Percentiles rank a stretch among this genome's conserved stretches.
phyloP scores from a whole-genome alignment of 768 basidiomycete species.

The Pulveroboletus ravenelii region DNA sequence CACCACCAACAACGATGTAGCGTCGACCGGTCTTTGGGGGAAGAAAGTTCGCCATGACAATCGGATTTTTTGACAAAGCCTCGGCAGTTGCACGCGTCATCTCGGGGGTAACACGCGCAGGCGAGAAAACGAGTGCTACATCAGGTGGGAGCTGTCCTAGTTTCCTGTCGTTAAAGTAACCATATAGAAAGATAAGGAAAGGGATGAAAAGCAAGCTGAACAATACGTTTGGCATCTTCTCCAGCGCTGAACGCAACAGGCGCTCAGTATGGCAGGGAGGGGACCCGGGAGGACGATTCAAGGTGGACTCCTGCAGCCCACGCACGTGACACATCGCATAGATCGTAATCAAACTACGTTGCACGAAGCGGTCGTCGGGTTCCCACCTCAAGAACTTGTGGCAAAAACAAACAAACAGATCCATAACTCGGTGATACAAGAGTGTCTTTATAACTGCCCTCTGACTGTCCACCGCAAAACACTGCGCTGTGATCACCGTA shows the following conservation, averaged over 20 bases:
- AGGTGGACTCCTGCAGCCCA: not conserved
- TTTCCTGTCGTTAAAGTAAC: conserved; percentile 49
- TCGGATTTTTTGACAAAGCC: conserved; percentile 31
- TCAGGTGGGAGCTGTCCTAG: conserved; percentile 47
- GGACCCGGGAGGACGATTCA: not conserved
- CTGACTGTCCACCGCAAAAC: too few relatives aligned
- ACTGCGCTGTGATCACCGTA: too few relatives aligned
- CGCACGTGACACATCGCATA: too few relatives aligned
- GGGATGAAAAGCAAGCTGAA: conserved; percentile 3
- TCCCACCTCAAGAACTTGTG: too few relatives aligned
- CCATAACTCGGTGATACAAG: too few relatives aligned
- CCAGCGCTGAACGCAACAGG: not conserved
- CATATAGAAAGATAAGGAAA: conserved; percentile 32
- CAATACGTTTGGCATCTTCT: conserved; percentile 18
- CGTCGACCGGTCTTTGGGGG: conserved; percentile 67
- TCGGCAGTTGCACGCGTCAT: conserved; percentile 39
- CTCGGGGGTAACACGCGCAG: conserved; percentile 44
- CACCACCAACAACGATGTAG: conserved; percentile 76
- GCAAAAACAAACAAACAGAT: too few relatives aligned
- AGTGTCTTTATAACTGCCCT: too few relatives aligned
- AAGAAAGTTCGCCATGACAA: conserved; percentile 42
- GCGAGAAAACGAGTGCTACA: conserved; percentile 43
- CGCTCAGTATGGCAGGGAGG: not conserved
- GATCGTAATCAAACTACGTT: too few relatives aligned
- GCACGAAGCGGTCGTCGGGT: too few relatives aligned